A percentile compares a stretch with the other conserved stretches of the same genome.
Conservation (phyloP, 2,329 filamentous ascomycete genomes). For the Geosmithia putterillii region DNA sequence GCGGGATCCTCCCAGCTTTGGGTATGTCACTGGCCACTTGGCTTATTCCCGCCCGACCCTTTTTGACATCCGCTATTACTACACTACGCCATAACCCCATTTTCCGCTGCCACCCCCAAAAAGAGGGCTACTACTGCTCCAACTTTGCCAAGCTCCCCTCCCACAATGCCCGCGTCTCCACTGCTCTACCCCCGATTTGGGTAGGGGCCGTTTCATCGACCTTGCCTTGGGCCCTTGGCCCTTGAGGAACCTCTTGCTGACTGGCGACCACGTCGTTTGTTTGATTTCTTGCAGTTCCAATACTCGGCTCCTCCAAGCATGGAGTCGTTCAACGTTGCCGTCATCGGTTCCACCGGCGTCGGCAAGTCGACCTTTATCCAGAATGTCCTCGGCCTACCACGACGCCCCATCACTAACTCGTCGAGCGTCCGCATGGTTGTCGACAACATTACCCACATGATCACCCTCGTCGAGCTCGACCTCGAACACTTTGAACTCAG, state of each 20-base stretch:
- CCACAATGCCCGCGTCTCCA: background rate
- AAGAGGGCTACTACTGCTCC: background rate
- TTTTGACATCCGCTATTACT: too few relatives aligned
- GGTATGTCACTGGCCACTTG: constrained; percentile 16
- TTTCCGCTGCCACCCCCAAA: background rate
- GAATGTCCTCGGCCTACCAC: constrained; percentile 42
- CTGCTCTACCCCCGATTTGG: background rate
- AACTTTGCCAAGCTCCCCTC: background rate
- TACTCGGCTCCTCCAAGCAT: constrained; percentile 21
- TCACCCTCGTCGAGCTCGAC: constrained; percentile 54
- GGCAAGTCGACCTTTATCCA: constrained; percentile 60
- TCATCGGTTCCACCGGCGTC: constrained; percentile 53
- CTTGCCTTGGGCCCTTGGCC: background rate
- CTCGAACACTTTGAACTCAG: constrained; percentile 49
- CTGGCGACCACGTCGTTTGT: background rate
- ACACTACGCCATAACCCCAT: background rate
- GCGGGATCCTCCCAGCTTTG: constrained; percentile 20
- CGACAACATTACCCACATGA: constrained; percentile 43
- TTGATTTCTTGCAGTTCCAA: background rate
- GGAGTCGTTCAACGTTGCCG: constrained; percentile 52
- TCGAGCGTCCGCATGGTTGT: constrained; percentile 45
- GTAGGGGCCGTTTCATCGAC: background rate
- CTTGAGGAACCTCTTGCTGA: background rate
- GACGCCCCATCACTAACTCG: constrained; percentile 38
- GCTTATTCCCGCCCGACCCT: too few relatives aligned